phyloP scores from a whole-genome alignment of 2,329 filamentous ascomycete genomes.

The Xylariomycetidae sp. region DNA sequence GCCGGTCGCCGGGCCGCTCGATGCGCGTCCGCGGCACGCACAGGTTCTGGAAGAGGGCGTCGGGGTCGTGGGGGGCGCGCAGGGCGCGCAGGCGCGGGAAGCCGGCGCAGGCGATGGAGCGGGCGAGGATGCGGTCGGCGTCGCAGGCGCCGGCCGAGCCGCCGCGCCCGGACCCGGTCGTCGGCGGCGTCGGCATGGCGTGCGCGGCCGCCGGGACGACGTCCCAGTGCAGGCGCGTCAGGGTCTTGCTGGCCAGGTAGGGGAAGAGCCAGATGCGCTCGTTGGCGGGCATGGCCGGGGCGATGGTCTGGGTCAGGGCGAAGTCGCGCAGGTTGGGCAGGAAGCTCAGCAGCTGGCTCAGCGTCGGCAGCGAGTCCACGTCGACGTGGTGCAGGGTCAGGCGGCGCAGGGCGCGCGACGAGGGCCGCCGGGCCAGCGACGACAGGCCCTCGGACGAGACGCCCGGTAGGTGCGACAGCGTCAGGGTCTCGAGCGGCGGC shows the following conservation, averaged over 20 bases:
- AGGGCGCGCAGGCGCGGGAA: conserved; percentile 58
- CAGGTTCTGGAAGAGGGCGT: conserved; percentile 62
- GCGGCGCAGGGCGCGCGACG: conserved; percentile 38
- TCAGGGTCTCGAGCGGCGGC: conserved; percentile 48
- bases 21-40: conserved; percentile 57
- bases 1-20: conserved; percentile 40
- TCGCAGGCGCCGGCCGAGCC: conserved; percentile 50
- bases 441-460: conserved; percentile 52
- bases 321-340: conserved; percentile 43
- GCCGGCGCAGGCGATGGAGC: conserved; percentile 48
- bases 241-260: conserved; percentile 50
- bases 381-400: conserved; percentile 52
- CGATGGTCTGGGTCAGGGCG: conserved; percentile 46
- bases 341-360: conserved; percentile 55
- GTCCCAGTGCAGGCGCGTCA: conserved; percentile 58
- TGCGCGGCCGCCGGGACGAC: conserved; percentile 42
- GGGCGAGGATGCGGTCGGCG: conserved; percentile 57
- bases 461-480: conserved; percentile 49
- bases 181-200: conserved; percentile 45
- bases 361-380: conserved; percentile 48
- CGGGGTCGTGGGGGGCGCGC: conserved; percentile 62
- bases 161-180: conserved; percentile 30
- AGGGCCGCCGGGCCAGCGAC: conserved; percentile 45
- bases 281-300: conserved; percentile 49
- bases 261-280: conserved; percentile 58